Base-by-base conservation (phyloP, 2,329 filamentous ascomycete species). In the Ascochyta fabae region DNA sequence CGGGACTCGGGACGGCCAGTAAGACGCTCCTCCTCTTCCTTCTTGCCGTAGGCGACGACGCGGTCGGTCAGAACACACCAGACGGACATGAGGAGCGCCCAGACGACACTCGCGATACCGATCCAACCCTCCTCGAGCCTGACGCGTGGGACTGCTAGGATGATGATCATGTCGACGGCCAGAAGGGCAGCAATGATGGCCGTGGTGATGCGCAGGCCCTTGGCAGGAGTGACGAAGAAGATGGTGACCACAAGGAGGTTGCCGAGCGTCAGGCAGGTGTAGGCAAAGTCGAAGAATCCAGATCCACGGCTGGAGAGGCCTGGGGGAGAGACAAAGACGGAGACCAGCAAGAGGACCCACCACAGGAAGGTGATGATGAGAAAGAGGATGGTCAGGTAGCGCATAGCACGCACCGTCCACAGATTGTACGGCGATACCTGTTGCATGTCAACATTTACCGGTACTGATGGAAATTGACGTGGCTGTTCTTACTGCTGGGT, bases 291-390 rank as follows among this genome's bases (percentile, higher is more conserved):
- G 74, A 92, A 92, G 83, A 96, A 99, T 35, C 91, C 91, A n/a
- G 92, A 95, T 5, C 95, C 95, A 48, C 92, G 87, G 9, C 88
- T 90, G 72, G 95, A 87, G 73, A 98, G 87, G 42, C 89, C 88
- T 0, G 94, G 94, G 13, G 92, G 92, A 48, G 91, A 96, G 64
- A 96, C 88, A 77, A 99, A 99, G 62, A 89, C 87, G 51, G 91
- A 92, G 15, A 97, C 86, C n/a, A 99, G 83, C 31, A 96, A 81
- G 49, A 97, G 75, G 9, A 91, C 83, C 94, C 95, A 98, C 94
- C 94, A 98, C n/a, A 92, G 68, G 68, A 96, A 92, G 52, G 87
- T 90, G 65, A 93, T 72, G 47, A 86, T 75, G 19, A 94, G 81
- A 70, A 97, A 90, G 34, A 91, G 67, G 51, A 96, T 81, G 5